phyloP scores from a whole-genome alignment of 2,329 filamentous ascomycete genomes.

The Pseudogymnoascus sp. region DNA sequence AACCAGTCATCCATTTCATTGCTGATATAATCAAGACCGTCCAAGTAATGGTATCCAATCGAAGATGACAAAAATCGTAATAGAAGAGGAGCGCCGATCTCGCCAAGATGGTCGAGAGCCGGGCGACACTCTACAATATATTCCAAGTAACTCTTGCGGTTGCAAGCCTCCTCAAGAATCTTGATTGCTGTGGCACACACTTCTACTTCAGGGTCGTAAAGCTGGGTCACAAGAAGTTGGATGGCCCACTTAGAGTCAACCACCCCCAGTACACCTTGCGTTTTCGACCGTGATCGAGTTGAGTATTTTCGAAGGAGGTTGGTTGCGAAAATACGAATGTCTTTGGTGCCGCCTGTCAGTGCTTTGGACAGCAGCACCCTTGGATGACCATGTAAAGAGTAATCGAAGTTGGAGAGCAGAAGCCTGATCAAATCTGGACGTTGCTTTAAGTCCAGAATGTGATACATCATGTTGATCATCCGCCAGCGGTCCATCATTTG shows the following conservation, averaged over 20 bases:
- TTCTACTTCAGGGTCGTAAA: conserved; percentile 95
- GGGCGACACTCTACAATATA: conserved; percentile 96
- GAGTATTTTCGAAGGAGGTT: conserved; percentile 83
- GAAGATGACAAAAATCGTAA: conserved; percentile 91
- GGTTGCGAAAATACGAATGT: conserved; percentile 85
- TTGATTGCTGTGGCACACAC: conserved; percentile 95
- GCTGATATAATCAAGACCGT: conserved; percentile 95
- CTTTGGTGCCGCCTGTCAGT: conserved; percentile 81
- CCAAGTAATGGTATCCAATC: conserved; percentile 93
- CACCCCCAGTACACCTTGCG: conserved; percentile 34
- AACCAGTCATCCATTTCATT: conserved; percentile 99
- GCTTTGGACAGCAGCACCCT: conserved; percentile 90
- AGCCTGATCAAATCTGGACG: conserved; percentile 86
- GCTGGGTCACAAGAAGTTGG: conserved; percentile 88
- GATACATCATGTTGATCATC: conserved; percentile 99
- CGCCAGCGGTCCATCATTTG: conserved; percentile 92
- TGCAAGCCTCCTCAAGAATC: conserved; percentile 94
- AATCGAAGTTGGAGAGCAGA: conserved; percentile 86
- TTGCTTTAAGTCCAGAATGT: conserved; percentile 86
- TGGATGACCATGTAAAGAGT: conserved; percentile 78
- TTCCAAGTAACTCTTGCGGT: conserved; percentile 81
- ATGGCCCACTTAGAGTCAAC: conserved; percentile 91
- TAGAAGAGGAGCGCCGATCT: conserved; percentile 89
- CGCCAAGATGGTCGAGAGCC: conserved; percentile 86
- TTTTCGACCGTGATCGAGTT: conserved; percentile 41